These are phyloP conservation scores for Pseudoscleropodium purum DNA, from an alignment of 225 moss, liverwort and hornwort species.

Conservation along the genomic window DNA sequence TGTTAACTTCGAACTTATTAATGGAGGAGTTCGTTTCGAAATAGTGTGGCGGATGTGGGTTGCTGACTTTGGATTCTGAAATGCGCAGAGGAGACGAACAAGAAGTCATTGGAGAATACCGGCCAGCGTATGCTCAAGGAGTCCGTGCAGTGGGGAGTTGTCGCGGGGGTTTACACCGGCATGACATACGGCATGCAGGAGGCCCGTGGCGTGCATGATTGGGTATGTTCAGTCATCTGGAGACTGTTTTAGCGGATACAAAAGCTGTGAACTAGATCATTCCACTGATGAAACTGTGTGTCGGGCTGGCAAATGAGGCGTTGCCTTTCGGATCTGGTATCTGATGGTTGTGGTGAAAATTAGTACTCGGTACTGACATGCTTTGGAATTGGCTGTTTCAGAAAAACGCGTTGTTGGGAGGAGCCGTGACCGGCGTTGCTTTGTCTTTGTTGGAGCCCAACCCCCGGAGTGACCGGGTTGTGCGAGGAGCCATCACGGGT, in stretches of 20 bases:
- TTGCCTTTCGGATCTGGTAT: background rate
- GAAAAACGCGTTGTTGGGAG: slow-evolving; percentile 87
- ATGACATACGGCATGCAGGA: slow-evolving; percentile 84
- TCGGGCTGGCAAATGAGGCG: background rate
- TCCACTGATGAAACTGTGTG: background rate
- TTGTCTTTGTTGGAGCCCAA: slow-evolving; percentile 76
- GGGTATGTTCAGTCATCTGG: slow-evolving; percentile 18
- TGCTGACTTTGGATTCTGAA: background rate
- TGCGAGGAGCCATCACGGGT: slow-evolving; percentile 70
- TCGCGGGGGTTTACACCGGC: slow-evolving; percentile 84
- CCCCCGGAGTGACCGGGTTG: slow-evolving; percentile 56
- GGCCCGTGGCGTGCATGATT: slow-evolving; percentile 81
- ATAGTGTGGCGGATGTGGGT: background rate
- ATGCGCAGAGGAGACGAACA: slow-evolving; percentile 57
- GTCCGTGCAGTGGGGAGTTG: slow-evolving; percentile 93
- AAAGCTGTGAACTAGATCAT: background rate
- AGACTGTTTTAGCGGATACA: background rate
- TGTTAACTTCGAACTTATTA: background rate
- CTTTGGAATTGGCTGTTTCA: background rate
- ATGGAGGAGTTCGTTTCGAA: background rate
- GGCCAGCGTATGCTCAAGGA: slow-evolving; percentile 79
- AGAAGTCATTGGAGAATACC: slow-evolving; percentile 72
- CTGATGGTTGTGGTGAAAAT: background rate
- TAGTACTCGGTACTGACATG: background rate
- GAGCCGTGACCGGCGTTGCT: slow-evolving; percentile 76